Evolutionary conservation across 2,329 filamentous ascomycete species (phyloP).

Genomic region (Leptodontidium sp.): DNA sequence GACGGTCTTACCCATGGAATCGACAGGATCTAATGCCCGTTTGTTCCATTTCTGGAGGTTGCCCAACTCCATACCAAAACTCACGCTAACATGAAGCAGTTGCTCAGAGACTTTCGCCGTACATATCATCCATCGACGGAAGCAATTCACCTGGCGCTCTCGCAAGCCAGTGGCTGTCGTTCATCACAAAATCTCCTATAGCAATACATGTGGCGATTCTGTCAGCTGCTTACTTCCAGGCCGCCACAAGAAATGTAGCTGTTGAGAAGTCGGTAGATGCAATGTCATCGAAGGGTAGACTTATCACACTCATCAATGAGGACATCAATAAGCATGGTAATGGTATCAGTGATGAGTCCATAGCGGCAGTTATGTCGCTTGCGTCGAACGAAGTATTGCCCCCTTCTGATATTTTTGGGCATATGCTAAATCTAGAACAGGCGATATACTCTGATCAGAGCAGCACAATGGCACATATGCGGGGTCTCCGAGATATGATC

Average conservation of each 20-base stretch:
- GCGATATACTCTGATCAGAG: conserved; percentile 43
- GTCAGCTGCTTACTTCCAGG: conserved; percentile 46
- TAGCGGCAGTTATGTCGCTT: conserved; percentile 45
- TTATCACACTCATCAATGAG: conserved; percentile 44
- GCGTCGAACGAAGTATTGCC: conserved; percentile 45
- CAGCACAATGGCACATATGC: conserved; percentile 45
- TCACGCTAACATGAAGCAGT: conserved; percentile 34
- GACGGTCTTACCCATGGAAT: conserved; percentile 47
- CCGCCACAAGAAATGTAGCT: conserved; percentile 36
- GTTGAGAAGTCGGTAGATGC: conserved; percentile 42
- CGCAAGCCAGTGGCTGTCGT: conserved; percentile 42
- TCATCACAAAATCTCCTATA: conserved; percentile 47
- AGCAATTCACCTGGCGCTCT: conserved; percentile 40
- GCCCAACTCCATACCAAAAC: background rate
- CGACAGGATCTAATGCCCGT: conserved; percentile 39
- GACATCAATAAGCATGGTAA: conserved; percentile 36
- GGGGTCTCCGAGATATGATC: conserved; percentile 46
- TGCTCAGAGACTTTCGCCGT: conserved; percentile 43
- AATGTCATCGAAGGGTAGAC: conserved; percentile 41
- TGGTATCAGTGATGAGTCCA: conserved; percentile 42
- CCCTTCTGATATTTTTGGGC: conserved; percentile 30
- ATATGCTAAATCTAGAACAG: conserved; percentile 16
- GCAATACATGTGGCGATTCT: conserved; percentile 45
- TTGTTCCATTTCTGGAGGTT: conserved; percentile 45
- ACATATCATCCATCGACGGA: conserved; percentile 47